These are phyloP conservation scores for Staphylotrichum longicolle DNA, from an alignment of 495 filamentous ascomycete genomes.

Conservation along the genomic window DNA sequence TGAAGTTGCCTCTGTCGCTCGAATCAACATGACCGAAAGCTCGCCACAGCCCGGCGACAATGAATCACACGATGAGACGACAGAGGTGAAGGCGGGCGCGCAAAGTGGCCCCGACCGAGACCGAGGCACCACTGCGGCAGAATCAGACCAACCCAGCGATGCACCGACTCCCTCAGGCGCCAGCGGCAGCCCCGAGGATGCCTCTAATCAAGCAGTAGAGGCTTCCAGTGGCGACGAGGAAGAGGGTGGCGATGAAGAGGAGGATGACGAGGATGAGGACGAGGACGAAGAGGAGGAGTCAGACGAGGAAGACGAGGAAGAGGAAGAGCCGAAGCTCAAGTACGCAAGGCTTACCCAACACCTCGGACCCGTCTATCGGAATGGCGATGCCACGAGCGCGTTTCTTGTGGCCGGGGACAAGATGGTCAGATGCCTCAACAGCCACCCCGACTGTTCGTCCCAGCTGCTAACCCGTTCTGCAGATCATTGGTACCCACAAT, in stretches of 20 bases:
- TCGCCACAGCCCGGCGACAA: conserved; percentile 42
- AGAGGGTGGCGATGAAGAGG: conserved; percentile 20
- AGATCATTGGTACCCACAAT: conserved; percentile 95
- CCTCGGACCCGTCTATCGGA: conserved; percentile 78
- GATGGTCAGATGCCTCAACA: conserved; percentile 61
- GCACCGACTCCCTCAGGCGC: conserved; percentile 9
- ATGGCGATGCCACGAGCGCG: conserved; percentile 89
- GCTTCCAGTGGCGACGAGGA: conserved; percentile 7
- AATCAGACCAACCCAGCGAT: not conserved
- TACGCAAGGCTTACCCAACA: conserved; percentile 81
- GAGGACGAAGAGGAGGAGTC: conserved; percentile 57
- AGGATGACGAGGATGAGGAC: conserved; percentile 33
- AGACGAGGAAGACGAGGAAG: conserved; percentile 80
- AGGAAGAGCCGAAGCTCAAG: conserved; percentile 94
- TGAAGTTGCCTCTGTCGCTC: conserved; percentile 26
- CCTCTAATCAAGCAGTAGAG: conserved; percentile 6
- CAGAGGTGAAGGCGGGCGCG: conserved; percentile 5
- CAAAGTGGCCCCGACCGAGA: conserved; percentile 10
- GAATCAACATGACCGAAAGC: conserved; percentile 47
- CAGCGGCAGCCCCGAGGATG: conserved; percentile 13
- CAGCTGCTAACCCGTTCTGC: conserved; percentile 1
- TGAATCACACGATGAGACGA: conserved; percentile 18
- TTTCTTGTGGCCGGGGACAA: conserved; percentile 91
- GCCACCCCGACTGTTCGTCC: not conserved
- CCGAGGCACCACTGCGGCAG: conserved; percentile 16